Base-by-base conservation (phyloP, 805 yeast species). In the Saccharomyces paradoxus region DNA sequence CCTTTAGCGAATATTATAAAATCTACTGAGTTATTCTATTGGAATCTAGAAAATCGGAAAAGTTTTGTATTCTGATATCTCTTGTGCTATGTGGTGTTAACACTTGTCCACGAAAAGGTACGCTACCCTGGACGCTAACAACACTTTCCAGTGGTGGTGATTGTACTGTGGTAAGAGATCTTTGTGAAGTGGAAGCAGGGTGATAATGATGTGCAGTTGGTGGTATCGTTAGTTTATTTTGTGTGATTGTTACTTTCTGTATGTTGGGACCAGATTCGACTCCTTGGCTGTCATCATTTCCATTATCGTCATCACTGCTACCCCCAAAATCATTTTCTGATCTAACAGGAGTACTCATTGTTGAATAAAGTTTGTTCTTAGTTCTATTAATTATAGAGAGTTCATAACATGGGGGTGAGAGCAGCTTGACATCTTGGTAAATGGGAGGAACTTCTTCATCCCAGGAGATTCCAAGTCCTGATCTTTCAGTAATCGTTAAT, bases 391-490 rank as follows among this genome's bases (percentile, higher is more conserved):
- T 37, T 17, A 51, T 48, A 28, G 59, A 65, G 47, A 63, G 65
- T 48, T 72, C 77, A 69, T 94, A 92, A 2, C 83, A 81, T 1
- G 99, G 99, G 0, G 99, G 99, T 24, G 91, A 82, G 47, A 89
- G 75, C 0, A 95, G 82, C 29, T 82, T 76, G 22, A 94, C 90
- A 60, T 89, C 92, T 53, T 82, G 89, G 64, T 94, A 94, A 22
- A 90, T 87, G 1, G 99, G 99, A 1, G 99, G 99, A 17, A 95
- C 98, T 70, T 94, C 99, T 66, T 92, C 97, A 70, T 92, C 97
- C 98, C 99, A 94, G 0, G 97, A 87, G 30, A 94, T 89, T 4
- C 99, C 99, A 46, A 94, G 76, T 0, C 99, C 99, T 0, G 96
- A 86, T 56, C 98, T 77, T 67, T 91, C 98, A 2, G 96, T 87